Percentiles rank a stretch among this genome's conserved stretches.
Evolutionary conservation across 2,329 filamentous ascomycete genomes (phyloP).

Genomic region (Cadophora sp.): DNA sequence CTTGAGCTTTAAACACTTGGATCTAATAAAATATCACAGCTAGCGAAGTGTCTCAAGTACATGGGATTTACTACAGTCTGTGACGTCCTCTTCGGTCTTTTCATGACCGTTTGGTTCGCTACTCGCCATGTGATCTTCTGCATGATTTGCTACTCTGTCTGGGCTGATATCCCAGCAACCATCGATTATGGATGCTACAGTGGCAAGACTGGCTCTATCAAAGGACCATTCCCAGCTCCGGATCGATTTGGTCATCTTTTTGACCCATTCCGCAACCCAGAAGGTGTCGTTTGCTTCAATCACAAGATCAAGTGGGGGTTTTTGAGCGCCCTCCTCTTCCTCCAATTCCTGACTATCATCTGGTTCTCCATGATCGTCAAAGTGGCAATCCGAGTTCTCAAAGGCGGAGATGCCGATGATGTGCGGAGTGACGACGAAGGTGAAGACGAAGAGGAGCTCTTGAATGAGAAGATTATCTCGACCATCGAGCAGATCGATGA

Average conservation of each 20-base stretch:
- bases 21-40: slow-evolving; percentile 53
- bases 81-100: slow-evolving; percentile 83
- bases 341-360: slow-evolving; percentile 81
- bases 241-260: slow-evolving; percentile 67
- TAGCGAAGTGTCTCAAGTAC: slow-evolving; percentile 94
- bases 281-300: slow-evolving; percentile 82
- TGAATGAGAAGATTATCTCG: slow-evolving; percentile 41
- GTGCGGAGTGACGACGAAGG: slow-evolving; percentile 85
- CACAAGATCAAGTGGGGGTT: slow-evolving; percentile 77
- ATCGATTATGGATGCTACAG: slow-evolving; percentile 77
- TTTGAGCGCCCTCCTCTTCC: slow-evolving; percentile 74
- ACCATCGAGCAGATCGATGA: slow-evolving; percentile 28
- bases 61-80: slow-evolving; percentile 76
- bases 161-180: slow-evolving; percentile 64
- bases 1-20: not conserved
- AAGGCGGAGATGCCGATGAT: slow-evolving; percentile 81
- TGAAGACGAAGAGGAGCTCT: slow-evolving; percentile 67
- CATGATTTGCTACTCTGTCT: slow-evolving; percentile 83
- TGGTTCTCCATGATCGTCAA: slow-evolving; percentile 92
- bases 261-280: slow-evolving; percentile 74
- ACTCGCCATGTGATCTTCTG: slow-evolving; percentile 84
- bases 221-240: slow-evolving; percentile 58
- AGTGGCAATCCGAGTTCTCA: slow-evolving; percentile 81
- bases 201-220: slow-evolving; percentile 60
- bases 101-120: slow-evolving; percentile 85